Base-by-base conservation (phyloP, 2,329 filamentous ascomycete species). In the Rhynchosporium agropyri region DNA sequence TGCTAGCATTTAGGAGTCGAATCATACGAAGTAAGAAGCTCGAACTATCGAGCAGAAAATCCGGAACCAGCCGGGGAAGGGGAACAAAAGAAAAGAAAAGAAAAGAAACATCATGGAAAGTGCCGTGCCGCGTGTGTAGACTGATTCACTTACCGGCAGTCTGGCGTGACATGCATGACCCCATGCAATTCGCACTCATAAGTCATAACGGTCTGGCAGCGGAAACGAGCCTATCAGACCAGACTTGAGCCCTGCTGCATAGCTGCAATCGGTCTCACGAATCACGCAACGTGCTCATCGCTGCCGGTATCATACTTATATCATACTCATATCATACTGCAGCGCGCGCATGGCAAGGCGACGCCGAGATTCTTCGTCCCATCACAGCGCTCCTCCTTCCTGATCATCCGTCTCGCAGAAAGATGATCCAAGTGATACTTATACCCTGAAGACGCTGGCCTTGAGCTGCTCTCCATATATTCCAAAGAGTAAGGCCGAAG, bases 201-300 rank as follows among this genome's bases (percentile, higher is more conserved):
- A 61, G n/a, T 20, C 38, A 64, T 45, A 50, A 61, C 29, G 43
- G 49, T 38, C 13, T 29, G 42, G 36, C 42, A 36, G 33, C 33
- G 33, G 33, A 36, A 36, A 38, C 15, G 42, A 33, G 53, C 58
- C 63, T 58, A 63, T 62, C 60, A 65, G 26, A 48, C 48, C 33
- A 33, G 48, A 1, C 53, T 45, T 53, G n/a, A 50, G 43, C 63
- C 54, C 54, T 55, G 54, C 54, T 55, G 54, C 58, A 58, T 42
- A 31, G 42, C 28, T 64, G 59, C 60, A 60, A 66, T 58, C 62
- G 29, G 40, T 33, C 45, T 54, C 46, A 28, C 61, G 63, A 64
- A 66, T 64, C 66, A 64, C 60, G 62, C 64, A 66, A 67, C 62
- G 57, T 64, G 62, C 46, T 29, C 60, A 45, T 40, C 51, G 59